These are phyloP conservation scores for Paecilomyces sp. DNA, from an alignment of 2,329 filamentous ascomycete genomes.

Conservation along the genomic window DNA sequence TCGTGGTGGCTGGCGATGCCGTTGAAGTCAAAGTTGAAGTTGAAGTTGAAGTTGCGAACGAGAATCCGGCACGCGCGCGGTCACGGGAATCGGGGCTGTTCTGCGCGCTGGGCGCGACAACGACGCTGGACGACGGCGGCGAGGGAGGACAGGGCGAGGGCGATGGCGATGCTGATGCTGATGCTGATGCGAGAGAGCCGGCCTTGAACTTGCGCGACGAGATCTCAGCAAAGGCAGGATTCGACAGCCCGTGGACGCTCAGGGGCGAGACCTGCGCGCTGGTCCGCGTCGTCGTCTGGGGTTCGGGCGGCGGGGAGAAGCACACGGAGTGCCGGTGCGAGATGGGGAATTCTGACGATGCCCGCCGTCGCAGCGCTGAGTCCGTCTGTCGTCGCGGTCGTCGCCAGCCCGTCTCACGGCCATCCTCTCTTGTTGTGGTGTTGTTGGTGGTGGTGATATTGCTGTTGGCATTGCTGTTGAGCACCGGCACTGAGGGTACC, in stretches of 20 bases:
- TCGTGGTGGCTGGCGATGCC: conserved; percentile 9
- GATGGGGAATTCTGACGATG: conserved; percentile 6
- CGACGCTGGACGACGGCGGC: neutral
- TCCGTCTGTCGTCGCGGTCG: conserved; percentile 11
- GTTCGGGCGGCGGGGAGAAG: neutral
- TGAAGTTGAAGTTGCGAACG: conserved; percentile 6
- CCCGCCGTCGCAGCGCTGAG: conserved; percentile 6
- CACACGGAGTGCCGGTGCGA: conserved; percentile 6
- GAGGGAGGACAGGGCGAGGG: conserved; percentile 5
- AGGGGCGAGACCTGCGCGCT: conserved; percentile 8
- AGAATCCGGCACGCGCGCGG: conserved; percentile 12
- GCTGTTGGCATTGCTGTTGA: neutral
- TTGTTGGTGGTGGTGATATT: no score
- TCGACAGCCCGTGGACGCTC: conserved; percentile 16
- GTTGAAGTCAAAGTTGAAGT: conserved; percentile 15
- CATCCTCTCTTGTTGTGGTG: no score
- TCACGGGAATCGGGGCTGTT: conserved; percentile 21
- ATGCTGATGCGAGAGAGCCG: conserved; percentile 1
- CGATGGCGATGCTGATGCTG: neutral
- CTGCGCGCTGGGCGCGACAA: conserved; percentile 2
- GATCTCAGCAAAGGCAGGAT: conserved; percentile 17
- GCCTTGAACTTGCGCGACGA: conserved; percentile 16
- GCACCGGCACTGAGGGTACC: neutral
- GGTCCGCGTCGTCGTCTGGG: neutral
- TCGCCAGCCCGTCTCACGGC: neutral